Evolutionary conservation across 2,329 filamentous ascomycete species (phyloP), one percentile per base, ranked within the genome.

Genomic region (Cercospora sp.): DNA sequence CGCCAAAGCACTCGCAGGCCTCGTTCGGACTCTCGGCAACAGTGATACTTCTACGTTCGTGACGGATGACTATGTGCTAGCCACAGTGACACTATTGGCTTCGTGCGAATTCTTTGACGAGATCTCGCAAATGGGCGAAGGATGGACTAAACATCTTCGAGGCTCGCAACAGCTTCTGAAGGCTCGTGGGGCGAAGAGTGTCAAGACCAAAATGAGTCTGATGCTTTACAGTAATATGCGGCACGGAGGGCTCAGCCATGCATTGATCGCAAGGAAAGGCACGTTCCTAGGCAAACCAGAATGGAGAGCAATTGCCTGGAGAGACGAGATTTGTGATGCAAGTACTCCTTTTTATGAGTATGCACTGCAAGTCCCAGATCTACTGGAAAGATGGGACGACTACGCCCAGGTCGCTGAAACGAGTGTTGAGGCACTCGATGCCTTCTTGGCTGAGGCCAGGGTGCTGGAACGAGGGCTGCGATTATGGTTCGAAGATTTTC

Each of bases 21-120:
- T 77, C 5, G 64, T 69, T 1, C 60, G 68, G 55, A 71, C 71
- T 3, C 63, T 77, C 1, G 61, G 66, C n/a, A 67, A 37, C 5
- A 62, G 51, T 10, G 65, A 66, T 30, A 63, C 57, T 12, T 53
- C 61, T 7, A 13, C 45, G 3, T 69, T 69, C 16, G 58, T 73
- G 16, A 59, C 65, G 8, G 73, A 74, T 12, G 76, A 78, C 59
- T 74, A 75, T 45, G 66, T 76, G 18, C 66, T 78, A 9, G 76
- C 75, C 9, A 74, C 77, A 6, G 74, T 74, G 21, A 73, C 70
- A 10, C 64, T 78, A 4, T 66, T 78, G 16, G 75, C 71, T 9
- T 70, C 69, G 5, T 78, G 77, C 61, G 76, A 77, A 61, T 73
- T 78, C 43, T 78, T 73, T 69, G 74, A 76, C 34, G 72, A 77